phyloP scores from a whole-genome alignment of 495 filamentous ascomycete species.

The Bombardia bombarda region DNA sequence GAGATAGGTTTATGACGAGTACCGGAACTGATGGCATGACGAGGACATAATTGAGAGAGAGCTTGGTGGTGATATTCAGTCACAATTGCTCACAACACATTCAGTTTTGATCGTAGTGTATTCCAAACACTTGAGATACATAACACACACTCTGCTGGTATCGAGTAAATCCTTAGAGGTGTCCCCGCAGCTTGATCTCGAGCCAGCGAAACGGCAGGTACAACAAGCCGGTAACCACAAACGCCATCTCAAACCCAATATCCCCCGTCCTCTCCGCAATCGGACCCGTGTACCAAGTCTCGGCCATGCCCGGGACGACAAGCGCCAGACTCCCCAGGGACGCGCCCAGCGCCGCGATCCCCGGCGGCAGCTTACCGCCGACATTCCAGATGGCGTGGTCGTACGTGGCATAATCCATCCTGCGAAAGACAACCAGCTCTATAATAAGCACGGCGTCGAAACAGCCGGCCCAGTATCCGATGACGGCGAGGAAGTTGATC shows the following conservation, averaged over 20 bases:
- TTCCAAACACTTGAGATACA: too few relatives aligned
- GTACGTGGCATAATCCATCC: constrained; percentile 28
- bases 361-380: constrained; percentile 34
- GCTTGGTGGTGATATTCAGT: too few relatives aligned
- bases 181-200: constrained; percentile 25
- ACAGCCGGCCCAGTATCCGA: constrained; percentile 47
- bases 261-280: constrained; percentile 44
- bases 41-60: too few relatives aligned
- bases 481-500: constrained; percentile 43
- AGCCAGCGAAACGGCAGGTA: constrained; percentile 35
- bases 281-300: constrained; percentile 45
- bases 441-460: constrained; percentile 39
- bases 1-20: too few relatives aligned
- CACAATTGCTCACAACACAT: too few relatives aligned
- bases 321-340: constrained; percentile 28
- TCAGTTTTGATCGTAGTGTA: too few relatives aligned
- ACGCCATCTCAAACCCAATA: constrained; percentile 46
- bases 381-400: constrained; percentile 41
- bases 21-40: too few relatives aligned
- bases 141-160: too few relatives aligned
- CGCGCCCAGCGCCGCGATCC: constrained; percentile 33
- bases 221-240: constrained; percentile 36
- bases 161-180: constrained; percentile 7
- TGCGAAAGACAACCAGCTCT: constrained; percentile 40
- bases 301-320: constrained; percentile 43